A percentile compares a stretch with the other conserved stretches of the same genome.
Conservation (phyloP, 441 rosid species). For the Kokia cookei region DNA sequence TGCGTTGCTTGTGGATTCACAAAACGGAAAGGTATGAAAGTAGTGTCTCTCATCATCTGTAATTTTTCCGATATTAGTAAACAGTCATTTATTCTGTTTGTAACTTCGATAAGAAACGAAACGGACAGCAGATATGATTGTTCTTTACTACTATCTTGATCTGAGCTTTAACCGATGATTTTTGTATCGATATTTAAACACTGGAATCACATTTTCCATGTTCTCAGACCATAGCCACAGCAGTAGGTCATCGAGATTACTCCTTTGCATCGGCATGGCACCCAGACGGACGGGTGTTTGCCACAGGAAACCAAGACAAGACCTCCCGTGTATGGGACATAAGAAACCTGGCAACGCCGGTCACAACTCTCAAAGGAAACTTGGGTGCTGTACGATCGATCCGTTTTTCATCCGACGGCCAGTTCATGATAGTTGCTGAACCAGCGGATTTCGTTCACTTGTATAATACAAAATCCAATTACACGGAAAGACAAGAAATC, state of each 20-base stretch:
- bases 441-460: conserved; percentile 70
- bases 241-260: conserved; percentile 57
- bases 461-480: conserved; percentile 39
- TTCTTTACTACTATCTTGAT: not conserved
- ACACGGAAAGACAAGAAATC: conserved; percentile 45
- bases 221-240: conserved; percentile 21
- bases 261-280: conserved; percentile 82
- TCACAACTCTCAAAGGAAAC: conserved; percentile 51
- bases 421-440: conserved; percentile 67
- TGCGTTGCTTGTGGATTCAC: conserved; percentile 34
- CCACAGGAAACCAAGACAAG: conserved; percentile 77
- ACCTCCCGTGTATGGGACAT: conserved; percentile 74
- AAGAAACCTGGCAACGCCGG: conserved; percentile 42
- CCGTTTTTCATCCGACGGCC: conserved; percentile 49
- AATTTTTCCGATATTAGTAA: not conserved
- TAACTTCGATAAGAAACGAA: not conserved
- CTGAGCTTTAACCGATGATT: not conserved
- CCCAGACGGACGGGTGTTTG: conserved; percentile 56
- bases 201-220: not conserved
- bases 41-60: not conserved
- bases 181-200: not conserved
- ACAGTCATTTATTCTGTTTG: not conserved
- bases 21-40: conserved; percentile 29
- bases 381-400: conserved; percentile 70
- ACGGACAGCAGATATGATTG: not conserved